Evolutionary conservation across 345 rosid species (phyloP).

Genomic region (Ricinus communis): DNA sequence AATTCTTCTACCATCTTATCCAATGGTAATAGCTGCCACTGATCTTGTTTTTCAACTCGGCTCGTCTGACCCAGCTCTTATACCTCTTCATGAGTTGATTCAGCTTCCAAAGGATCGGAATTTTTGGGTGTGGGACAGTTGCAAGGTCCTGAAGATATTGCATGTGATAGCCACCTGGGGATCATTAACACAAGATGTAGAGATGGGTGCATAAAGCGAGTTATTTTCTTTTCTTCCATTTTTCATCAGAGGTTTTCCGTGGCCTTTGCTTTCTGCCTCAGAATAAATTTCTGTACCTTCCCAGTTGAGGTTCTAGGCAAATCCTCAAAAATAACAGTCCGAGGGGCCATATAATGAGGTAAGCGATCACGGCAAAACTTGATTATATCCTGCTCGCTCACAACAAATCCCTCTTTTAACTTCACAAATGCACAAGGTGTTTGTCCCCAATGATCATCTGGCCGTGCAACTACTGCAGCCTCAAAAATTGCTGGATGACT

Average conservation of each 20-base stretch:
- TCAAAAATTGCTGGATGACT: slow-evolving; percentile 69
- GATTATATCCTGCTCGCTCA: slow-evolving; percentile 11
- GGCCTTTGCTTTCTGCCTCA: slow-evolving; percentile 37
- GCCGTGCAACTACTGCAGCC: slow-evolving; percentile 74
- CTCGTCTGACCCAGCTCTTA: slow-evolving; percentile 48
- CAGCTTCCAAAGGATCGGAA: slow-evolving; percentile 39
- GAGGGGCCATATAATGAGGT: slow-evolving; percentile 32
- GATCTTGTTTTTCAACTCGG: slow-evolving; percentile 42
- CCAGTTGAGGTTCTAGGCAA: slow-evolving; percentile 30
- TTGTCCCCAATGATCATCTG: slow-evolving; percentile 79
- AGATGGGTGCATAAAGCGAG: slow-evolving; percentile 83
- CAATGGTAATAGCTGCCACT: slow-evolving; percentile 21
- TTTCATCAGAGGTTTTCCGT: slow-evolving; percentile 41
- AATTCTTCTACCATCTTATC: neutral
- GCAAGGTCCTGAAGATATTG: slow-evolving; percentile 61
- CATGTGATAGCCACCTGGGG: slow-evolving; percentile 35
- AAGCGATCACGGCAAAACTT: slow-evolving; percentile 16
- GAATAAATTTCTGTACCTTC: slow-evolving; percentile 27
- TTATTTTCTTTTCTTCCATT: too few species aligned
- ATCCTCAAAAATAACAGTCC: slow-evolving; percentile 27
- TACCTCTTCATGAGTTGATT: slow-evolving; percentile 40
- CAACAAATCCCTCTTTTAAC: slow-evolving; percentile 50
- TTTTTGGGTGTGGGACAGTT: slow-evolving; percentile 43
- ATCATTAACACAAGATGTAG: slow-evolving; percentile 54
- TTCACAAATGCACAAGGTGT: slow-evolving; percentile 85